A percentile compares a stretch with the other conserved stretches of the same genome.
phyloP scores from a whole-genome alignment of 345 rosid species.

The Eucalyptus decipiens region DNA sequence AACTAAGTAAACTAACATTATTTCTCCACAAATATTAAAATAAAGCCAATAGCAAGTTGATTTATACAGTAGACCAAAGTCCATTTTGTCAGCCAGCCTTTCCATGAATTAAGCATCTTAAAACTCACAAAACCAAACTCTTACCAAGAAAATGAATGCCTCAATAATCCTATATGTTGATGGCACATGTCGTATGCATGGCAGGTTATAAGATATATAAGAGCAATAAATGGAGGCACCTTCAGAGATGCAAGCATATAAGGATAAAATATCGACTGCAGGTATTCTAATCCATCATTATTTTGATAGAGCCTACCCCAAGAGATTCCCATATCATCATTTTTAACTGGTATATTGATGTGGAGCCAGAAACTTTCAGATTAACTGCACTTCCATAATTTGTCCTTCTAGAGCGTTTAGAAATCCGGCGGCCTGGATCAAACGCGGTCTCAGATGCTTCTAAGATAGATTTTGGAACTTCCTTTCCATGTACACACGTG shows the following conservation, averaged over 20 bases:
- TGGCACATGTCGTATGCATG: not conserved
- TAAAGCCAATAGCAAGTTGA: not conserved
- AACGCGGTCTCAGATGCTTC: slow-evolving; percentile 57
- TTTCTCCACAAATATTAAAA: not conserved
- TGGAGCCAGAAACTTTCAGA: slow-evolving; percentile 83
- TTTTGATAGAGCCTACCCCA: slow-evolving; percentile 51
- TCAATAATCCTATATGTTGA: not conserved
- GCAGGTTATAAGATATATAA: not conserved
- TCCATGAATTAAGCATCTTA: not conserved
- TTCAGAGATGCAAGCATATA: not conserved
- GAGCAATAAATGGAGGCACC: not conserved
- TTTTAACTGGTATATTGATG: slow-evolving; percentile 80
- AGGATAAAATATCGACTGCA: not conserved
- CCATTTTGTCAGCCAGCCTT: not conserved
- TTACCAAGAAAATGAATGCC: not conserved
- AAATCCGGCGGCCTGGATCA: slow-evolving; percentile 73
- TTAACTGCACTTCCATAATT: slow-evolving; percentile 60
- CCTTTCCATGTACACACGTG: slow-evolving; percentile 74
- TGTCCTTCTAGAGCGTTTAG: slow-evolving; percentile 82
- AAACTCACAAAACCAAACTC: not conserved
- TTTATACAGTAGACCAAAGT: not conserved
- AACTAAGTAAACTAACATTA: not conserved
- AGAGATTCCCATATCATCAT: slow-evolving; percentile 99
- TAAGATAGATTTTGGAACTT: slow-evolving; percentile 84
- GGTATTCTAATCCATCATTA: not conserved